Evolutionary conservation across 2,329 filamentous ascomycete genomes (phyloP).

Genomic region (Bipolaris victoriae): DNA sequence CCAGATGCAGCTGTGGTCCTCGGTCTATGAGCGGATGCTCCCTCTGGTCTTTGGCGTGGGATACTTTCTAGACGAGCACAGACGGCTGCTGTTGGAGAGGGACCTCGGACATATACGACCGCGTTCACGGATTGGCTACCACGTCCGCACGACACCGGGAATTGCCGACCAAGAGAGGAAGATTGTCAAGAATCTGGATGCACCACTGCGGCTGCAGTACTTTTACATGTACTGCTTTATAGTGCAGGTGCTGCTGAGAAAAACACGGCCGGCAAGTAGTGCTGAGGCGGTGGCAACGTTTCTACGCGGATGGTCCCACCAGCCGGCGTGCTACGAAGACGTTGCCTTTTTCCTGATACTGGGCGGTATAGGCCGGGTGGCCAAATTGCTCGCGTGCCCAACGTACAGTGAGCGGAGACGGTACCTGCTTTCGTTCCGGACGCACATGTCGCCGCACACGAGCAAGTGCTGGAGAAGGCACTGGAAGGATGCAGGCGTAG

Average conservation of each 20-base stretch:
- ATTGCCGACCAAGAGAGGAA: constrained; percentile 37
- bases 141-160: constrained; percentile 41
- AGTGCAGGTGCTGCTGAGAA: constrained; percentile 41
- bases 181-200: constrained; percentile 41
- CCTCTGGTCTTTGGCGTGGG: constrained; percentile 47
- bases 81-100: constrained; percentile 38
- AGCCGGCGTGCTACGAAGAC: constrained; percentile 44
- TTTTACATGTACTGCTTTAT: constrained; percentile 50
- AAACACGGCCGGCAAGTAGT: constrained; percentile 39
- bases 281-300: constrained; percentile 40
- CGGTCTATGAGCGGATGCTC: constrained; percentile 47
- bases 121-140: constrained; percentile 42
- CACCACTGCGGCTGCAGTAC: constrained; percentile 43
- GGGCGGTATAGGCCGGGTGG: constrained; percentile 44
- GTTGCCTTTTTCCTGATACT: constrained; percentile 46
- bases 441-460: constrained; percentile 45
- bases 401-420: constrained; percentile 42
- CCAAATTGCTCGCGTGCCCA: constrained; percentile 42
- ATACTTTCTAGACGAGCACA: constrained; percentile 47
- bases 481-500: constrained; percentile 45
- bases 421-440: constrained; percentile 43
- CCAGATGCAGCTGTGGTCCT: constrained; percentile 43
- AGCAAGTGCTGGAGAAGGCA: constrained; percentile 43
- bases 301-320: constrained; percentile 40
- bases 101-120: constrained; percentile 45